phyloP scores from a whole-genome alignment of 345 rosid genomes.

The Arabidopsis suecica region DNA sequence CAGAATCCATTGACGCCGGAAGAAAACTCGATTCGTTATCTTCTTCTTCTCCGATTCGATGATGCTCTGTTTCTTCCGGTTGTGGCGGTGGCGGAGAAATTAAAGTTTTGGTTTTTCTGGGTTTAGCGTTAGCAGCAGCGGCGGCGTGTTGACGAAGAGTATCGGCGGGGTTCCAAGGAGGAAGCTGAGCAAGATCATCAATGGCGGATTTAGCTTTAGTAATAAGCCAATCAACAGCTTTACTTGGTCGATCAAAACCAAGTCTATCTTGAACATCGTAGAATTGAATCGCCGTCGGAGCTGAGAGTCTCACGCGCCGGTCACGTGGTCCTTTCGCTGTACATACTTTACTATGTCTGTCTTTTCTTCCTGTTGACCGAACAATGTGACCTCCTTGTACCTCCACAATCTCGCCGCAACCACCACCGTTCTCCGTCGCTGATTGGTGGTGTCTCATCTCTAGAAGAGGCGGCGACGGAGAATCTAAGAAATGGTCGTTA shows the following conservation, averaged over 20 bases:
- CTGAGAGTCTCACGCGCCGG: slow-evolving; percentile 92
- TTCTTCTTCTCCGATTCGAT: slow-evolving; percentile 18
- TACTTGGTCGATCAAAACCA: slow-evolving; percentile 95
- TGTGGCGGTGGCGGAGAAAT: slow-evolving; percentile 7
- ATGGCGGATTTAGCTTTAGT: slow-evolving; percentile 83
- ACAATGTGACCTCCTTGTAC: slow-evolving; percentile 98
- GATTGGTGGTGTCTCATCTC: slow-evolving; percentile 33
- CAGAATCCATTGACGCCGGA: slow-evolving; percentile 72
- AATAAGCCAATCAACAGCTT: slow-evolving; percentile 95
- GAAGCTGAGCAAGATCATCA: slow-evolving; percentile 82
- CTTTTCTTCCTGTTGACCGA: slow-evolving; percentile 80
- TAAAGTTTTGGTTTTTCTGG: slow-evolving; percentile 24
- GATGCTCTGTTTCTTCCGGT: slow-evolving; percentile 34
- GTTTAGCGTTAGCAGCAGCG: slow-evolving; percentile 34
- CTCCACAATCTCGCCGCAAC: slow-evolving; percentile 78
- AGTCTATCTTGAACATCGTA: slow-evolving; percentile 96
- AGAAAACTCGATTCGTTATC: slow-evolving; percentile 51
- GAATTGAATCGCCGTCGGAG: slow-evolving; percentile 95
- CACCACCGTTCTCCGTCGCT: slow-evolving; percentile 51
- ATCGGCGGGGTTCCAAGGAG: slow-evolving; percentile 71
- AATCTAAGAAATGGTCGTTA: slow-evolving; percentile 55
- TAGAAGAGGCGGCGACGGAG: slow-evolving; percentile 58
- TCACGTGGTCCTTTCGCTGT: slow-evolving; percentile 96
- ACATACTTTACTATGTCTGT: slow-evolving; percentile 94
- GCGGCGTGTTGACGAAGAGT: slow-evolving; percentile 12